Evolutionary conservation across 2,329 filamentous ascomycete genomes (phyloP), one percentile per base, ranked within the genome.

Genomic region (Aspergillus fijiensis): DNA sequence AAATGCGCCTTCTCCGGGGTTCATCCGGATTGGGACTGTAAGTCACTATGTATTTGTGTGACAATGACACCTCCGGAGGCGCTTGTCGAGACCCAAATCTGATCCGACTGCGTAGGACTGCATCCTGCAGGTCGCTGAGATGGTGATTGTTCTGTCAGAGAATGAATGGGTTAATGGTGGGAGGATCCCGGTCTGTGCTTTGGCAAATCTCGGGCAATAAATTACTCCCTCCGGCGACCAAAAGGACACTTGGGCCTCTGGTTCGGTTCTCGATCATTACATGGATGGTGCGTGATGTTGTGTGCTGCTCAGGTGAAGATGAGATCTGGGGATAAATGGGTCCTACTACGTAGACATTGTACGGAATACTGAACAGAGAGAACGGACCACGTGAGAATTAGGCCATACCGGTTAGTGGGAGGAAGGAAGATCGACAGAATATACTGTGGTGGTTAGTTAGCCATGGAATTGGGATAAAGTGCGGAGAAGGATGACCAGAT

Each of bases 21-120:
- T 31, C 42, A 48, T 55, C 35, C 31, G 21, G 16, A 55, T 55
- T 25, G 27, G 42, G 53, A 55, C 42, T 47, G 48, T 55, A 21
- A 21, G 21, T 21, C 2, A 42, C 27, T 49, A 27, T 47, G 48
- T 55, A 42, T 45, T 49, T 55, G 53, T 55, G 53, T 49, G 48
- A 19, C 53, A 27, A 31, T 55, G 39, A 45, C n/a, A 45, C n/a
- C 45, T 47, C 21, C 42, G 47, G 23, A 33, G 23, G 19, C 29
- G 27, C 23, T 16, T 16, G 42, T 33, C n/a, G 19, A 39, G 39
- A 48, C 47, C 33, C 12, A 31, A 27, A 25, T 48, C 42, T 21
- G 45, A 45, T 63, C 57, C 53, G 54, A 60, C 57, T 21, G 21
- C 35, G 39, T 54, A 54, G 60, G 52, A 64, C 58, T 58, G 59